Conservation (phyloP, 768 basidiomycete species). For the Holtermannia corniformis region DNA sequence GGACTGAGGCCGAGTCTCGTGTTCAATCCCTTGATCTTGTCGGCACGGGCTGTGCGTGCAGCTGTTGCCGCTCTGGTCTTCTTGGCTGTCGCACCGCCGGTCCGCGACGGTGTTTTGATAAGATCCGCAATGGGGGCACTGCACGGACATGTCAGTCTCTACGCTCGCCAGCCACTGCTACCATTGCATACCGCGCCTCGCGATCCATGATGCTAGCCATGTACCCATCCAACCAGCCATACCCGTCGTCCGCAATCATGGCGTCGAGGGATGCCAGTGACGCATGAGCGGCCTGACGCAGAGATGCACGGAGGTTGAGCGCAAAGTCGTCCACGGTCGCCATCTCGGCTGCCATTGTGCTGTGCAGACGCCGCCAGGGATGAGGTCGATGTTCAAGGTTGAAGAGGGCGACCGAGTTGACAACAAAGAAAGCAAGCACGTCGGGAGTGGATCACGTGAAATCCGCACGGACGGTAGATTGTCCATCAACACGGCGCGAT, state of each 20-base stretch:
- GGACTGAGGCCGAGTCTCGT: constrained; percentile 20
- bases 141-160: neutral
- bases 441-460: too few species aligned
- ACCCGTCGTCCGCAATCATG: constrained; percentile 31
- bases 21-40: constrained; percentile 24
- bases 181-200: constrained; percentile 11
- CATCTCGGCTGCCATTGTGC: neutral
- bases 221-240: constrained; percentile 38
- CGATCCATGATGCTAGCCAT: constrained; percentile 27
- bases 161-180: neutral
- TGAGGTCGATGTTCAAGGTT: constrained; percentile 1
- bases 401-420: neutral
- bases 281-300: constrained; percentile 18
- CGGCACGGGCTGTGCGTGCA: constrained; percentile 26
- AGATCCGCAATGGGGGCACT: constrained; percentile 29
- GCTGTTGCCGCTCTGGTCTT: constrained; percentile 35
- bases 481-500: neutral
- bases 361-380: neutral
- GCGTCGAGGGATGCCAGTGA: constrained; percentile 23
- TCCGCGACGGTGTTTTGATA: constrained; percentile 38
- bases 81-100: constrained; percentile 24
- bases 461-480: too few species aligned
- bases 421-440: neutral
- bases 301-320: constrained; percentile 19
- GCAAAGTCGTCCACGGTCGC: constrained; percentile 23